Percentiles rank a stretch among this genome's conserved stretches.
Evolutionary conservation across 352 stramenopile genomes (phyloP).

Genomic region (Pythium rishiriense): DNA sequence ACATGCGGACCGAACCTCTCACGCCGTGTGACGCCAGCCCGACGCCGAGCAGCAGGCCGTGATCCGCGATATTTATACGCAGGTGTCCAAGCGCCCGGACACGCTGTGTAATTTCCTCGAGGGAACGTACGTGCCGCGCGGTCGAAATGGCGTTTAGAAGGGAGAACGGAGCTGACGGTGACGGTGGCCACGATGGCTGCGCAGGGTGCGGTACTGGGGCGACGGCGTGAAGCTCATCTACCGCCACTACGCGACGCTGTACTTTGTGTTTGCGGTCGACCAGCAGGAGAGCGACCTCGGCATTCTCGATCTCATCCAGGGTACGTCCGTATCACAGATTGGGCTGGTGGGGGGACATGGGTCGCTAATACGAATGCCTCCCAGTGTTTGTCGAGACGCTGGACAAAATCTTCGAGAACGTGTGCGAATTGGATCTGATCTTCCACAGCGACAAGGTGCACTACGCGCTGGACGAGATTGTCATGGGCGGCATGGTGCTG

Average conservation of each 20-base stretch:
- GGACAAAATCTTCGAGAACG: conserved; percentile 99
- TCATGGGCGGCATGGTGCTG: conserved; percentile 99
- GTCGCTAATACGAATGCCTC: background rate
- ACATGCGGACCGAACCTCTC: background rate
- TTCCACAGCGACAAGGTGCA: conserved; percentile 98
- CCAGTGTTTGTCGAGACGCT: conserved; percentile 94
- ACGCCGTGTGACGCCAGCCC: conserved; percentile 39
- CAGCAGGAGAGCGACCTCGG: conserved; percentile 98
- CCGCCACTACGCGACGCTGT: conserved; percentile 98
- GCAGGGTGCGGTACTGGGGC: conserved; percentile 91
- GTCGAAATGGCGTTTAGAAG: no score
- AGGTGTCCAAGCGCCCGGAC: conserved; percentile 97
- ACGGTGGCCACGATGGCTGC: no score
- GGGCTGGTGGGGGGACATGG: background rate
- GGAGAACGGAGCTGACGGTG: no score
- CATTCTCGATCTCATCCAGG: conserved; percentile 99
- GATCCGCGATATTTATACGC: conserved; percentile 98
- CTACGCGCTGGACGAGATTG: conserved; percentile 98
- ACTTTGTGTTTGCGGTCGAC: conserved; percentile 99
- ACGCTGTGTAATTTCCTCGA: conserved; percentile 99
- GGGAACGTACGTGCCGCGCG: conserved; percentile 75
- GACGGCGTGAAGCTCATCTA: conserved; percentile 99
- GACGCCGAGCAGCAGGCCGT: conserved; percentile 97
- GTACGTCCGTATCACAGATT: conserved; percentile 27
- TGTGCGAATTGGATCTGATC: conserved; percentile 99